These are phyloP conservation scores for Pichia manshurica DNA, from an alignment of 805 yeast species.

Conservation along the genomic window DNA sequence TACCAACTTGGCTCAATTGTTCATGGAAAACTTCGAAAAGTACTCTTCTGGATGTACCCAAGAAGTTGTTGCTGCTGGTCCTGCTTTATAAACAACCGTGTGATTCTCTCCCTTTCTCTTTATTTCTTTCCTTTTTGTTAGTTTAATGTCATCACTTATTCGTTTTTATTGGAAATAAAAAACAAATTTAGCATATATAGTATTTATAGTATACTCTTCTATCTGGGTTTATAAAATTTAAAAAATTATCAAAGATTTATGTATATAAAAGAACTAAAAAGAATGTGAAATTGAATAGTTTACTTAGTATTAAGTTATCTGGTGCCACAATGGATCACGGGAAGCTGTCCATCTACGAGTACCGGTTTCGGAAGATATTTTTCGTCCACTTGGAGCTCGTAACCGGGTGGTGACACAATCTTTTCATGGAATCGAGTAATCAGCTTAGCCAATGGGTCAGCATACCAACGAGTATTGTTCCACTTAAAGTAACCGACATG, in stretches of 20 bases:
- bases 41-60: constrained; percentile 76
- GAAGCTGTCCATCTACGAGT: constrained; percentile 10
- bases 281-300: not conserved
- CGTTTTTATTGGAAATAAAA: not conserved
- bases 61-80: constrained; percentile 93
- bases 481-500: constrained; percentile 74
- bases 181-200: not conserved
- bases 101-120: not conserved
- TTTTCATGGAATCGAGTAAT: constrained; percentile 19
- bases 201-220: not conserved
- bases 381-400: constrained; percentile 11
- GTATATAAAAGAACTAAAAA: not conserved
- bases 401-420: constrained; percentile 11
- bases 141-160: not conserved
- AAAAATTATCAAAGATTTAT: not conserved
- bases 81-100: constrained; percentile 39
- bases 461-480: constrained; percentile 62
- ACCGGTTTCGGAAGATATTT: constrained; percentile 7
- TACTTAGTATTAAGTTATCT: no score
- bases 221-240: constrained; percentile 4
- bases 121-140: not conserved
- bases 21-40: constrained; percentile 80
- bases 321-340: not conserved
- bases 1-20: constrained; percentile 63
- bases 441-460: constrained; percentile 43